Conservation (phyloP, 768 basidiomycete species). For the Clitopilus passeckerianus region DNA sequence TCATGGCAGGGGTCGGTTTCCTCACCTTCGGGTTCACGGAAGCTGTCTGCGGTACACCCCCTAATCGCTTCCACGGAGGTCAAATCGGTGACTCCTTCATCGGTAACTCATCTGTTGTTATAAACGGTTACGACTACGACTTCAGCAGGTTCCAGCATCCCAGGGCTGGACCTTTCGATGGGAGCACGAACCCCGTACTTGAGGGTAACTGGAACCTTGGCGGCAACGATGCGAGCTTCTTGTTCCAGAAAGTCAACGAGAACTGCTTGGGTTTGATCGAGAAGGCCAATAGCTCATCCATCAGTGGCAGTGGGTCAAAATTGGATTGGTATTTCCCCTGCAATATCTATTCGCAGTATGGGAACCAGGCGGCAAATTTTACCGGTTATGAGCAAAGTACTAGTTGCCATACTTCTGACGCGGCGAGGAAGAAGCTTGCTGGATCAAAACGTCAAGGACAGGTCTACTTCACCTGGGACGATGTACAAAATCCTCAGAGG, state of each 20-base stretch:
- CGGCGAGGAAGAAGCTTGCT: slow-evolving; percentile 49
- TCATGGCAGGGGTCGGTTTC: slow-evolving; percentile 96
- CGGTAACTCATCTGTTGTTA: slow-evolving; percentile 78
- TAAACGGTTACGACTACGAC: slow-evolving; percentile 93
- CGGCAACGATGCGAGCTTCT: slow-evolving; percentile 87
- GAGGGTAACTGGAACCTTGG: slow-evolving; percentile 71
- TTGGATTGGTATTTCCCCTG: slow-evolving; percentile 98
- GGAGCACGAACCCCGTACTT: slow-evolving; percentile 78
- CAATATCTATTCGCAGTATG: slow-evolving; percentile 79
- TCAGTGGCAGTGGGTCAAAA: slow-evolving; percentile 52
- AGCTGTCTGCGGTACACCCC: slow-evolving; percentile 84
- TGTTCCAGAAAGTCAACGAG: slow-evolving; percentile 91
- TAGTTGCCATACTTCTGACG: slow-evolving; percentile 67
- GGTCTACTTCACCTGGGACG: slow-evolving; percentile 93
- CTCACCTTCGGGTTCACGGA: slow-evolving; percentile 98
- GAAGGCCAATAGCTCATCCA: slow-evolving; percentile 63
- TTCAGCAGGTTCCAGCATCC: slow-evolving; percentile 87
- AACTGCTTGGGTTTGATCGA: slow-evolving; percentile 78
- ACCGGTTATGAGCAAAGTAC: slow-evolving; percentile 61
- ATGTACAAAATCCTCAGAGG: slow-evolving; percentile 59
- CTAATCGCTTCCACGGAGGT: slow-evolving; percentile 79
- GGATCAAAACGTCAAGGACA: slow-evolving; percentile 61
- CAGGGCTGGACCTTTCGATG: slow-evolving; percentile 66
- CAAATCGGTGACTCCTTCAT: slow-evolving; percentile 65
- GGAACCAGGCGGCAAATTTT: slow-evolving; percentile 54